Base-by-base conservation (phyloP, 768 basidiomycete species). In the Tephrocybe sp. region DNA sequence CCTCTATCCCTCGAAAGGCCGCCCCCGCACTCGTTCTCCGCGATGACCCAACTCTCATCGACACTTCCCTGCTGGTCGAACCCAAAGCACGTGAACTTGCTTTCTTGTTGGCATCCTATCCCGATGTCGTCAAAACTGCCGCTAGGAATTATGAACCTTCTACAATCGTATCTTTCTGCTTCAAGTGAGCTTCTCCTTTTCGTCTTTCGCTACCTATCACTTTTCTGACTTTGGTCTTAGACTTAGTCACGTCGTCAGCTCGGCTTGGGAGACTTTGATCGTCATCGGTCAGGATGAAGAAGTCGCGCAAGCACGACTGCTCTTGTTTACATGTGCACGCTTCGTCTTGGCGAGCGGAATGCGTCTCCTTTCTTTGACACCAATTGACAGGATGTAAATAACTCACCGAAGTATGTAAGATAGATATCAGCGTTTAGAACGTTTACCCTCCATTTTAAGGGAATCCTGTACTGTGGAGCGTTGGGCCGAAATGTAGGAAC, bases 1-100 rank as follows among this genome's bases (percentile, higher is more conserved):
- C 86, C 9, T 96, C 93, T 11, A 40, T 53, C 15, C 30, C 52
- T n/a, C 32, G 46, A 15, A 53, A 49, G 30, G 52, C 47, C 22
- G 52, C 52, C 9, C 47, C 47, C 16, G 41, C 18, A 16, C 36
- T 44, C 18, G 36, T 49, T 8, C 28, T 53, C 19, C 42, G 47
- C 21, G 26, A 28, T 15, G 35, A 44, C 11, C 36, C 52, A 21
- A 22, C 47, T 12, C 42, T 53, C 21, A 49, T 53, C 28, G 25
- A 53, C 31, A 49, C 47, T 2, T 48, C 41, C 30, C 2, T 53
- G 18, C 16, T 49, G 31, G 44, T 19, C 7, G 46, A 53, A 27
- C 24, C 46, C 0, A 53, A 53, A 24, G 52, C 52, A 5, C 47
- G 43, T 6, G 52, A 53, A 25, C 42, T 53, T n/a, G 47, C 30